Evolutionary conservation across 345 rosid genomes (phyloP), one percentile per base, ranked within the genome.

Genomic region (Psidium friedrichsthalianum): DNA sequence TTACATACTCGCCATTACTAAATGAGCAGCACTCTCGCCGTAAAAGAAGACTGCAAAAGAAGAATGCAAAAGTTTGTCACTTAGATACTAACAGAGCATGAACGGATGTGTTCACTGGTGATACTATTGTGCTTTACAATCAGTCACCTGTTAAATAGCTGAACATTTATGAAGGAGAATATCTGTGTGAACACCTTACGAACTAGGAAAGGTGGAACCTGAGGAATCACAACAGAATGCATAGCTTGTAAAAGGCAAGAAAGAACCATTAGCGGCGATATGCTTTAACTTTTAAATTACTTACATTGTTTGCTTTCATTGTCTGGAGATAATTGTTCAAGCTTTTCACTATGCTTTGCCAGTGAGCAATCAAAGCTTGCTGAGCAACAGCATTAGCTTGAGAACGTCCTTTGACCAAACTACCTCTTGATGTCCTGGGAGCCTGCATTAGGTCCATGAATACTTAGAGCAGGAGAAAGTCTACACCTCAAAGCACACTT

Each of bases 21-120:
- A 97, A 97, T 83, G 99, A 97, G 92, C 99, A 97, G 88, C 99
- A 97, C 87, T 97, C 99, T 59, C 98, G 98, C 83, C 98, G 94
- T 90, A 96, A 91, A 86, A 97, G 98, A 87, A 97, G 99, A 94
- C 99, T 97, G 97, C 92, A 90, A 54, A 91, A 59, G 51, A 83
- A 49, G 51, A 47, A 47, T 20, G 52, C 36, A 36, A 51, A 83
- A 54, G 36, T 54, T 40, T 27, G 86, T 80, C 74, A 5, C 42
- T 52, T 16, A 36, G 36, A 29, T 51, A 16, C 20, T 42, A 22
- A 78, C 1, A 1, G 36, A 40, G 57, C 69, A 40, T 13, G 52
- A 56, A 83, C 86, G 76, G 85, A 36, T 69, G 42, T 69, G 47
- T 36, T 69, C 80, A 36, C 80, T 9, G 25, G 47, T 9, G 80